phyloP scores from a whole-genome alignment of 2,329 filamentous ascomycete species.

The Xylariales sp. region DNA sequence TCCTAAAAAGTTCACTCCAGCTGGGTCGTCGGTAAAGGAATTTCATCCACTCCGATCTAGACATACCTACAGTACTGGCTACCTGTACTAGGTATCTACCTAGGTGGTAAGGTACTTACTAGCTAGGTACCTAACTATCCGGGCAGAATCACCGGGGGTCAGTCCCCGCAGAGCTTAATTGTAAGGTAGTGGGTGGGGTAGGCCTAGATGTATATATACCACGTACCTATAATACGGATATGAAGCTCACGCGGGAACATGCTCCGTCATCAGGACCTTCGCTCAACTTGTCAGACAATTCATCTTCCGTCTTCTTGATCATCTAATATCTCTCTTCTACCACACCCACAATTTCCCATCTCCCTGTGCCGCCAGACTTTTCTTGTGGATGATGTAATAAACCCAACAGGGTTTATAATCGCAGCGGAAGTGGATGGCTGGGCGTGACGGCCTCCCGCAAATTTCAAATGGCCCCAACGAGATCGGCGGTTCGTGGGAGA shows the following conservation, averaged over 20 bases:
- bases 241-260: too few species aligned
- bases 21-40: conserved; percentile 44
- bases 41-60: conserved; percentile 45
- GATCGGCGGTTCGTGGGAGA: background rate
- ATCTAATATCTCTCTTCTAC: too few species aligned
- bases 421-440: background rate
- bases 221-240: too few species aligned
- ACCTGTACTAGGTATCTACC: too few species aligned
- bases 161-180: too few species aligned
- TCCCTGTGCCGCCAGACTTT: background rate
- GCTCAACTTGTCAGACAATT: background rate
- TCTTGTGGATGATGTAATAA: background rate
- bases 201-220: too few species aligned
- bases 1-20: conserved; percentile 44
- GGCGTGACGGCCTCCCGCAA: conserved; percentile 1
- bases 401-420: background rate
- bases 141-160: background rate
- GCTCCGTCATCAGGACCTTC: background rate
- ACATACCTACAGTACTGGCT: background rate
- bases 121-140: too few species aligned
- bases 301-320: background rate
- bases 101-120: too few species aligned
- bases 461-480: background rate
- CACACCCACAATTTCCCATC: background rate
- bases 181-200: too few species aligned